These are phyloP conservation scores for Trichomonas tenax DNA, from an alignment of 208 protist species.

Conservation along the genomic window DNA sequence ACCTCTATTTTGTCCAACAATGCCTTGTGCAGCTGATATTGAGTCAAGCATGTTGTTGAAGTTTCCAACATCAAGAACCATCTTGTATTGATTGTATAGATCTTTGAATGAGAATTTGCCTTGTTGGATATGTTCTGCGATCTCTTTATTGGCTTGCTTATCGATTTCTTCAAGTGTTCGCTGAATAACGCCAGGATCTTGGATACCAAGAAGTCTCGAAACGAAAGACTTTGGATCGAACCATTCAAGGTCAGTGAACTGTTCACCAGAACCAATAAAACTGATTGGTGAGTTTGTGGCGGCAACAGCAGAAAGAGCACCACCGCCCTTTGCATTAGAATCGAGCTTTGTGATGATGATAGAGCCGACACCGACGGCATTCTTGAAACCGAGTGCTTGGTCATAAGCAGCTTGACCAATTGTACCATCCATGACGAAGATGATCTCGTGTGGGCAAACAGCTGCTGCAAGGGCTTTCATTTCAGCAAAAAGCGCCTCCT, in stretches of 20 bases:
- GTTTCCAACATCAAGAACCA: constrained; percentile 9
- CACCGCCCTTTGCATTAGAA: constrained; percentile 91
- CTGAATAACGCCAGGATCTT: constrained; percentile 60
- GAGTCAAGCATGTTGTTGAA: neutral
- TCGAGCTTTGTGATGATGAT: constrained; percentile 98
- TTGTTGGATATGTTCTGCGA: constrained; percentile 30
- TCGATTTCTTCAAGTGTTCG: constrained; percentile 28
- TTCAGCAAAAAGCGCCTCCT: constrained; percentile 88
- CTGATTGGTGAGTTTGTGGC: constrained; percentile 87
- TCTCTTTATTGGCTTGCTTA: constrained; percentile 29
- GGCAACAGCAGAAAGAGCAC: constrained; percentile 63
- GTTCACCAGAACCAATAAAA: constrained; percentile 90
- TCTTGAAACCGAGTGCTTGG: constrained; percentile 54
- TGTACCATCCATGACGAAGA: constrained; percentile 87
- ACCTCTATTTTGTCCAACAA: neutral
- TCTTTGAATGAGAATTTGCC: constrained; percentile 35
- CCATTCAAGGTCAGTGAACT: constrained; percentile 81
- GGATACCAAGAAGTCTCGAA: constrained; percentile 61
- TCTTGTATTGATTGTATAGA: constrained; percentile 40
- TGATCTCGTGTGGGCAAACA: neutral
- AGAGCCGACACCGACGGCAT: constrained; percentile 70
- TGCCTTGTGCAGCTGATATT: neutral
- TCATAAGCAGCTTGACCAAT: constrained; percentile 83
- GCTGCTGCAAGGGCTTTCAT: constrained; percentile 68
- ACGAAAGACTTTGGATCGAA: constrained; percentile 55